Evolutionary conservation across 1,284 basidiomycete genomes (phyloP).

Genomic region (Naganishia sp.): DNA sequence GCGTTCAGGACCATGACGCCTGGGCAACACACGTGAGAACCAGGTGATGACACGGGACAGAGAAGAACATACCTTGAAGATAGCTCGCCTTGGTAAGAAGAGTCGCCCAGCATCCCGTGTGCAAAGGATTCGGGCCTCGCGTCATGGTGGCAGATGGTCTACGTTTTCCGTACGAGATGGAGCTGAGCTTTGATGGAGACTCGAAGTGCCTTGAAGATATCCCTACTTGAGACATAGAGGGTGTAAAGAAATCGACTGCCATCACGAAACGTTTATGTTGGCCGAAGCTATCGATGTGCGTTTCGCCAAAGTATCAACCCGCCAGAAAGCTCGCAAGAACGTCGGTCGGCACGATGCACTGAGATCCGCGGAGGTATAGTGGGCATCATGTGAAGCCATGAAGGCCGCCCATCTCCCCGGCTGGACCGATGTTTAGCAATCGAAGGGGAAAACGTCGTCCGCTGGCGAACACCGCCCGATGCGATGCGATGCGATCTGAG

Average conservation of each 20-base stretch:
- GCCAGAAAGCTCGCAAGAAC: neutral
- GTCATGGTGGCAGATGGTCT: slow-evolving; percentile 6
- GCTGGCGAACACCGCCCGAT: too few relatives aligned
- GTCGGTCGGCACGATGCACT: neutral
- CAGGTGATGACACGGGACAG: neutral
- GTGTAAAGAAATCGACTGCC: too few relatives aligned
- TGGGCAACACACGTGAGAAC: slow-evolving; percentile 27
- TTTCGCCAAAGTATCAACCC: too few relatives aligned
- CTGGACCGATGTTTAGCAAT: neutral
- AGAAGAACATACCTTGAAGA: slow-evolving; percentile 55
- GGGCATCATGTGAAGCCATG: neutral
- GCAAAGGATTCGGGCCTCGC: neutral
- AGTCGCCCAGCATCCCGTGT: slow-evolving; percentile 61
- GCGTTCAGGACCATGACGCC: slow-evolving; percentile 67
- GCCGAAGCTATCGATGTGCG: neutral
- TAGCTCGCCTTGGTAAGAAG: slow-evolving; percentile 69
- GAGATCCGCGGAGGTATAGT: neutral
- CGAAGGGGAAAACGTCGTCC: neutral
- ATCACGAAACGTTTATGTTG: neutral
- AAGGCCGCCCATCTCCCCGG: neutral
- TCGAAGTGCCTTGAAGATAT: neutral
- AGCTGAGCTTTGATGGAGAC: neutral
- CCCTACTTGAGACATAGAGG: neutral
- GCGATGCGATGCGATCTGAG: slow-evolving; percentile 6
- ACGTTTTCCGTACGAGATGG: neutral